Evolutionary conservation across 176 grass and related monocot genomes (phyloP).

Genomic region (Triticum monococcum): DNA sequence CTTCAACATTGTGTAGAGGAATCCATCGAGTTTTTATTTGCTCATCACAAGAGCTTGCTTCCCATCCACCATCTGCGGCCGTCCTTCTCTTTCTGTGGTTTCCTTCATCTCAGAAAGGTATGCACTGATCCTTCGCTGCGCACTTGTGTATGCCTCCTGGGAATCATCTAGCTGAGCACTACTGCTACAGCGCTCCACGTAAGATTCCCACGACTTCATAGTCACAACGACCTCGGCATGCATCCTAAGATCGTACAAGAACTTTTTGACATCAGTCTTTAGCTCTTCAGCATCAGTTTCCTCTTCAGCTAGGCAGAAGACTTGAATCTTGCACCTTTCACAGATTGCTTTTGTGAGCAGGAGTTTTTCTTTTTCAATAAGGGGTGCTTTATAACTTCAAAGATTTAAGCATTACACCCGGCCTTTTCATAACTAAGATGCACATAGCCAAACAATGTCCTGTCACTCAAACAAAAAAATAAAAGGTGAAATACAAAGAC

Average conservation of each 20-base stretch:
- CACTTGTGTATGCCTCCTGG: conserved; percentile 70
- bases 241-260: conserved; percentile 90
- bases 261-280: conserved; percentile 91
- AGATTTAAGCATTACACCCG: too few relatives aligned
- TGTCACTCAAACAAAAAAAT: too few relatives aligned
- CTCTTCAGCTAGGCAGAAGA: conserved; percentile 93
- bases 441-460: too few relatives aligned
- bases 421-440: too few relatives aligned
- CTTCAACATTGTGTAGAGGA: too few relatives aligned
- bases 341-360: too few relatives aligned
- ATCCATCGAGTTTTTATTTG: too few relatives aligned
- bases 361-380: too few relatives aligned
- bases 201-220: conserved; percentile 71
- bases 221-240: conserved; percentile 91
- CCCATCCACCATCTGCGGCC: conserved; percentile 58
- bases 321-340: conserved; percentile 64
- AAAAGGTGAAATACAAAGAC: too few relatives aligned
- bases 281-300: conserved; percentile 85
- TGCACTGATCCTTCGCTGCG: conserved; percentile 54
- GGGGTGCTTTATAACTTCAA: too few relatives aligned
- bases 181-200: conserved; percentile 34
- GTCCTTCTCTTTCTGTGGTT: conserved; percentile 49
- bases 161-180: conserved; percentile 69
- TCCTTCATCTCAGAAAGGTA: conserved; percentile 86
- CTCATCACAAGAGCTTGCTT: conserved; percentile 50